Base-by-base conservation (phyloP, 805 yeast species). In the Wickerhamomyces mucosus region DNA sequence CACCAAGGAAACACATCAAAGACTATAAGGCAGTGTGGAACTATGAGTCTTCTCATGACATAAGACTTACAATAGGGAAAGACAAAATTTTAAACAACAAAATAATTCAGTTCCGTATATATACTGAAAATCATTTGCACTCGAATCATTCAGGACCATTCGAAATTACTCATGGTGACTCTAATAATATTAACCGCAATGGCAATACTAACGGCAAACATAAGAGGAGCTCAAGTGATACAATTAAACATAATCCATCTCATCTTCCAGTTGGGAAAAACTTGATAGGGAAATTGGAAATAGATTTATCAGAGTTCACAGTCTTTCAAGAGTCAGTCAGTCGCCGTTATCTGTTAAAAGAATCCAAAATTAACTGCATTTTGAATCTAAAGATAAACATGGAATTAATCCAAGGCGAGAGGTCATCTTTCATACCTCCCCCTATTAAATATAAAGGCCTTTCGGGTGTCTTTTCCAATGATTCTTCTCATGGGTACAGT, bases 331-430 rank as follows among this genome's bases (percentile, higher is more conserved):
- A 64, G 20, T 65, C 67, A 32, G 36, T 39, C 4, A 62, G 77
- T 3, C 65, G 78, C 39, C 63, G 82, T 39, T 85, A 80, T 44
- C 57, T 89, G 27, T 60, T 89, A 22, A 78, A 78, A 45, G 69
- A 83, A 18, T 79, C 94, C 2, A 83, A 84, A 42, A 74, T 89
- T 14, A 89, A 89, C 52, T 78, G 94, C 3, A 79, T 84, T n/a
- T 54, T 80, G 24, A 76, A 69, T 37, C 38, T 84, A 26, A 65
- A 77, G 2, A 58, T 82, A n/a, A 60, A 62, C 5, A 53, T 81
- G 42, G 63, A 60, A 26, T 47, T 63, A 27, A 41, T 59, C 21
- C 55, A 65, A 42, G 72, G 71, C n/a, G 46, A 63, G 46, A 43
- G 63, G 41, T 33, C 58, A 36, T 45, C 73, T 59, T 40, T 64